These are phyloP conservation scores for Alisma plantagoaquatica DNA, from an alignment of 106 monocot genomes.

Conservation along the genomic window DNA sequence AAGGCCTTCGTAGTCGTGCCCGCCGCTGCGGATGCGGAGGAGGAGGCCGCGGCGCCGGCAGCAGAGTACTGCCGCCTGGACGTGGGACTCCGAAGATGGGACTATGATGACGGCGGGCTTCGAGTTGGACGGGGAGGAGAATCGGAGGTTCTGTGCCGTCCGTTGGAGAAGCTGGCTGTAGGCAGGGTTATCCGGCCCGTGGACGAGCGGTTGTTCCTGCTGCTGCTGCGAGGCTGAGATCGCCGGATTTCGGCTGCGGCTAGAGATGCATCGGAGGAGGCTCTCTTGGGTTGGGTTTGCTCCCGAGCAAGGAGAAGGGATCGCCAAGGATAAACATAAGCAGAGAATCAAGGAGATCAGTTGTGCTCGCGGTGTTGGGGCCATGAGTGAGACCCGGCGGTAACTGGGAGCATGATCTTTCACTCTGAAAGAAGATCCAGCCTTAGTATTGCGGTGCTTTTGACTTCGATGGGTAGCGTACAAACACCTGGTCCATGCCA, in stretches of 20 bases:
- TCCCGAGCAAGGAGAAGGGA: too few species aligned
- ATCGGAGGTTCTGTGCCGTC: conserved; percentile 38
- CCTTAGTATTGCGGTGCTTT: too few species aligned
- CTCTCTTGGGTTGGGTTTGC: not conserved
- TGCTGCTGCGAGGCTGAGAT: not conserved
- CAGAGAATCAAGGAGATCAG: too few species aligned
- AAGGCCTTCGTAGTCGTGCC: conserved; percentile 36
- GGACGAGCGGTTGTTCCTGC: too few species aligned
- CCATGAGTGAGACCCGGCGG: too few species aligned
- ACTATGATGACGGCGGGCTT: conserved; percentile 34
- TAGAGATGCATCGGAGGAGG: conserved; percentile 18
- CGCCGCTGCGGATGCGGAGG: conserved; percentile 26
- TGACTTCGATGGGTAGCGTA: too few species aligned
- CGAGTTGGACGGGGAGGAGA: conserved; percentile 7
- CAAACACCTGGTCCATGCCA: too few species aligned
- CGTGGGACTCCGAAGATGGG: conserved; percentile 20
- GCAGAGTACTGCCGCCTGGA: conserved; percentile 16
- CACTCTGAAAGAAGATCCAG: too few species aligned
- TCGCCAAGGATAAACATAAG: not conserved
- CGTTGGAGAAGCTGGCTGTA: conserved; percentile 25
- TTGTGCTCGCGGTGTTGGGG: too few species aligned
- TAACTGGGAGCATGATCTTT: too few species aligned
- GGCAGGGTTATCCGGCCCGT: conserved; percentile 9
- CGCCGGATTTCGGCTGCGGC: not conserved
- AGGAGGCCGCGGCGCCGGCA: conserved; percentile 1